Conservation (phyloP, 345 rosid species). For the Acer saccharum region DNA sequence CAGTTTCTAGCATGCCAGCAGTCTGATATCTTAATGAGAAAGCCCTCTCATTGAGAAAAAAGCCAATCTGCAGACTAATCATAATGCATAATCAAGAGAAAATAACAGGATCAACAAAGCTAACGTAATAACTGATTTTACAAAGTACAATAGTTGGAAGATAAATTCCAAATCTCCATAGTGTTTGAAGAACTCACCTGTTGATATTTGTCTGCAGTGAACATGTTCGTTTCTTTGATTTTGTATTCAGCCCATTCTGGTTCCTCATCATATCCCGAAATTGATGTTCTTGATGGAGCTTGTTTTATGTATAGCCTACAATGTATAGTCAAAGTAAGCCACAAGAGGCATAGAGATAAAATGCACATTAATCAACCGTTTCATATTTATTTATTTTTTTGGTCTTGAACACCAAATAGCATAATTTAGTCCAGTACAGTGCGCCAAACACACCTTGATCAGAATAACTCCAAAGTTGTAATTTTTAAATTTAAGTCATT, state of each 20-base stretch:
- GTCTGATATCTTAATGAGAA: conserved; percentile 83
- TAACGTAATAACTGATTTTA: conserved; percentile 1
- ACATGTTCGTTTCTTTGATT: conserved; percentile 91
- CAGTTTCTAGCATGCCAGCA: conserved; percentile 87
- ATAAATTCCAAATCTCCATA: conserved; percentile 11
- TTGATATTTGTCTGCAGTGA: conserved; percentile 88
- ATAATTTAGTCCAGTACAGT: neutral
- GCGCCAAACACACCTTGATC: neutral
- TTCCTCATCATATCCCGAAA: conserved; percentile 59
- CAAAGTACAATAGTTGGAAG: neutral
- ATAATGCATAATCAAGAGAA: conserved; percentile 49
- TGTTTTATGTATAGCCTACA: conserved; percentile 84
- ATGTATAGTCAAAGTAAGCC: conserved; percentile 9
- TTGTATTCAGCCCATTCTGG: conserved; percentile 91
- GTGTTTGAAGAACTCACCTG: conserved; percentile 56
- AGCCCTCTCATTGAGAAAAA: conserved; percentile 78
- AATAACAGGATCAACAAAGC: conserved; percentile 21
- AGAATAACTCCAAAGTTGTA: neutral
- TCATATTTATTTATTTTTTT: no score
- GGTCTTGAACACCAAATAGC: neutral
- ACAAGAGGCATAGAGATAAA: neutral
- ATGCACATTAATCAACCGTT: neutral
- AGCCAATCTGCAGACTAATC: conserved; percentile 90
- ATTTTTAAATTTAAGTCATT: no score
- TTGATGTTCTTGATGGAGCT: conserved; percentile 53